Evolutionary conservation across 2,329 filamentous ascomycete genomes (phyloP), one percentile per base, ranked within the genome.

Genomic region (Penicillium sp.): DNA sequence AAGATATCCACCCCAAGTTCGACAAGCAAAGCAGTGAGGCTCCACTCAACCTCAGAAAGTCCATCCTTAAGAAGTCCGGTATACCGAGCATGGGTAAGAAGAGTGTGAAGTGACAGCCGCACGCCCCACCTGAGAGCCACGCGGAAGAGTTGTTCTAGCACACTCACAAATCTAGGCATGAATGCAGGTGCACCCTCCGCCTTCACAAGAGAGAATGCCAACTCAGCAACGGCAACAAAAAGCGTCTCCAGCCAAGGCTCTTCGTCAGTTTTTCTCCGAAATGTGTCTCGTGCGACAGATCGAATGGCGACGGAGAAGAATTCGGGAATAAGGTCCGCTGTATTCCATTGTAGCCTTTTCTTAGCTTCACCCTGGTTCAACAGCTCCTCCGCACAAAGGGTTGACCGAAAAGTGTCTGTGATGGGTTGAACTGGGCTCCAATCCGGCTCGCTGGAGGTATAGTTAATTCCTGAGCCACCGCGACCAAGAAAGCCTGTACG

Each of bases 201-300:
- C 50, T 75, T 73, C 17, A 71, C 68, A 13, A 71, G 72, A 13
- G 73, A 78, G 49, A 73, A 80, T 9, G 75, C 74, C 47, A 77
- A 67, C 60, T 81, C 75, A 7, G 76, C 73, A 48, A 82, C 71
- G 31, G 73, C 73, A 26, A 78, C 75, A 58, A 84, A 84, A n/a
- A 83, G 70, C 3, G 76, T 76, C 67, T 83, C 81, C 54, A 85
- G 68, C 82, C 83, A 85, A 15, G 77, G 73, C 45, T 78, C 78
- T 68, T 85, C 83, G 26, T 77, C 70, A 7, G 76, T 76, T 65
- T 81, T 77, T 44, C 78, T 73, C 49, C 75, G 74, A 50, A 80
- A 80, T 11, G 77, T 76, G 60, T 79, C 75, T 60, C 79, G 73
- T 19, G 78, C 79, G 17, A 83, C 74, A 41, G 79, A 79, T 41